Percentiles rank a stretch among this genome's conserved stretches.
Conservation (phyloP, 352 stramenopile species). For the Phytophthora tubulina region DNA sequence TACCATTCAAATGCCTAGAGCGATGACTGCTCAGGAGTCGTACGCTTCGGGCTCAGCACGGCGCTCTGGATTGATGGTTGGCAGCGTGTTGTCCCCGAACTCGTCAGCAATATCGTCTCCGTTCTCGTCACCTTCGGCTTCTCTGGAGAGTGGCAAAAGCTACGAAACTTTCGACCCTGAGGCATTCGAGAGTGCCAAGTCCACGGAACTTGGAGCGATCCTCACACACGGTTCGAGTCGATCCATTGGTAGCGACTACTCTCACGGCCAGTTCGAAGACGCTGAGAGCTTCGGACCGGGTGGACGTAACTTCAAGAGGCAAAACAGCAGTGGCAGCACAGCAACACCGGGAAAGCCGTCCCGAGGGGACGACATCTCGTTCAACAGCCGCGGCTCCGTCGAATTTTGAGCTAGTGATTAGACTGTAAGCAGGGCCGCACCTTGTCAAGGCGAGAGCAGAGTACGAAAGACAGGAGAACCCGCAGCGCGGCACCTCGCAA, state of each 20-base stretch:
- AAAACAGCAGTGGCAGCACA: conserved; percentile 21
- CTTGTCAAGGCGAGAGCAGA: not conserved
- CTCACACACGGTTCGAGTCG: conserved; percentile 30
- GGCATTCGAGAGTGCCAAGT: conserved; percentile 49
- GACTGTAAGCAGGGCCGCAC: conserved; percentile 5
- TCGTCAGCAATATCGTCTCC: conserved; percentile 39
- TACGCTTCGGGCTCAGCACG: conserved; percentile 33
- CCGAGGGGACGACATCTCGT: conserved; percentile 31
- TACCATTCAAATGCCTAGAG: conserved; percentile 31
- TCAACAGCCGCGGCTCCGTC: conserved; percentile 55
- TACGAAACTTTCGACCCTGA: conserved; percentile 52
- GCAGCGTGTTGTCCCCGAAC: conserved; percentile 52
- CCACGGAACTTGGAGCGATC: conserved; percentile 22
- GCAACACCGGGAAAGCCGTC: conserved; percentile 9
- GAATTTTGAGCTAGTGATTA: conserved; percentile 59
- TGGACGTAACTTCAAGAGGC: conserved; percentile 13
- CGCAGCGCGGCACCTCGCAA: not conserved
- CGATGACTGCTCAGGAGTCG: conserved; percentile 30
- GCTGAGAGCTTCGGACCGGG: conserved; percentile 29
- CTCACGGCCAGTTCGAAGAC: conserved; percentile 62
- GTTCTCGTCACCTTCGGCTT: conserved; percentile 32
- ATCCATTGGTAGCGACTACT: conserved; percentile 49
- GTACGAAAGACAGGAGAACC: conserved; percentile 7
- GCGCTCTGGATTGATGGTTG: conserved; percentile 45
- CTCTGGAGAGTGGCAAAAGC: conserved; percentile 22